Evolutionary conservation across 176 grass and related monocot genomes (phyloP), one percentile per base, ranked within the genome.

Genomic region (Cenchrus fungigraminus): DNA sequence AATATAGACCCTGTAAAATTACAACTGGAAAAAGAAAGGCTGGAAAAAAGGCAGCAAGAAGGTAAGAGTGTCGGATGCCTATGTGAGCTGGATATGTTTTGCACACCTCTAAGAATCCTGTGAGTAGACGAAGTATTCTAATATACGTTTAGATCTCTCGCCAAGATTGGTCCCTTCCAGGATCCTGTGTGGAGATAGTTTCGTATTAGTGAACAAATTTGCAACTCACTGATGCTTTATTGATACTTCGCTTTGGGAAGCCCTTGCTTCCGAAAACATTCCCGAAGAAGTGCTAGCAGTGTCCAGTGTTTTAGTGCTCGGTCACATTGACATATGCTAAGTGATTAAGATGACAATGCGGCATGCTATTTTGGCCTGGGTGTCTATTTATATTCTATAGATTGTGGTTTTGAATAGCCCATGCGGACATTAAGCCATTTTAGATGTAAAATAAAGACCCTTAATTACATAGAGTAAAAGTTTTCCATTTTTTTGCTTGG

Each of bases 31-130:
- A 95, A 89, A 66, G 93, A 93, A 67, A 90, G 91, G 49, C 70
- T 98, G 59, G 91, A 95, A 84, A 98, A 83, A 84, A 91, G 66
- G 73, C 93, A 98, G 65, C 95, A 85, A 86, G 86, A 95, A 90
- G 93, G 95, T 95, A 85, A 86, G 17, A 28, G 1, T 42, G 12
- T 79, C 9, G 53, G 19, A 22, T 61, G 28, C 1, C 56, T 53
- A 1, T 22, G 20, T 71, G 40, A 34, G 10, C 28, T 79, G 49
- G 34, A 54, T 56, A 14, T 49, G 0, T 63, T 80, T 80, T 68
- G 11, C 10, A 50, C 58, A 49, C 73, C 20, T n/a, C 45, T 69
- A 37, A 69, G 17, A 67, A 15, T 67, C 25, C 40, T 86, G 57
- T 34, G 46, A 77, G 46, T 72, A 86, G 9, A 34, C n/a, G 9